Percentiles rank a stretch among this genome's conserved stretches.
Evolutionary conservation across 805 yeast genomes (phyloP).

Genomic region (Brettanomyces bruxellensis): DNA sequence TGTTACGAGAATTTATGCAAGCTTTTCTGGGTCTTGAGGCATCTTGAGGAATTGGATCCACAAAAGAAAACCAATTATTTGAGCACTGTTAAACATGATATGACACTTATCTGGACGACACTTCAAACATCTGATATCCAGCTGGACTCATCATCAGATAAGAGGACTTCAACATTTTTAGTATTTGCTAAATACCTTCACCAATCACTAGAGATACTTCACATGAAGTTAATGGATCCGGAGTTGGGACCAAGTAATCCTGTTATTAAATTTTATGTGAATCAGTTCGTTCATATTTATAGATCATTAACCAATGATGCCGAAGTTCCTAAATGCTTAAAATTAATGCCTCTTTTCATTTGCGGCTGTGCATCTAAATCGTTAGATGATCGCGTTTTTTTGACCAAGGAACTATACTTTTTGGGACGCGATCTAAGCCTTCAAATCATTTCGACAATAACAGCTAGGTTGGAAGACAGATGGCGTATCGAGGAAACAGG

Average conservation of each 20-base stretch:
- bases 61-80: conserved; percentile 4
- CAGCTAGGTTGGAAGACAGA: conserved; percentile 17
- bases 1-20: conserved; percentile 31
- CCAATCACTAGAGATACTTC: conserved; percentile 20
- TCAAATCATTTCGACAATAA: conserved; percentile 10
- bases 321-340: conserved; percentile 6
- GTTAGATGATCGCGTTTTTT: conserved; percentile 16
- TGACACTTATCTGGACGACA: conserved; percentile 22
- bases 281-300: conserved; percentile 14
- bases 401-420: conserved; percentile 19
- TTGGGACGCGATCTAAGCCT: conserved; percentile 6
- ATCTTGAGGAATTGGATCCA: conserved; percentile 4
- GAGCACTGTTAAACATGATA: conserved; percentile 13
- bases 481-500: conserved; percentile 20
- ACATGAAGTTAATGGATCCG: conserved; percentile 14
- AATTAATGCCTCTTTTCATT: conserved; percentile 18
- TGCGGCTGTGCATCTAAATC: conserved; percentile 20
- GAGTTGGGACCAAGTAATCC: conserved; percentile 13
- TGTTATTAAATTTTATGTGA: conserved; percentile 19
- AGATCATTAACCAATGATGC: neutral
- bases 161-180: conserved; percentile 1
- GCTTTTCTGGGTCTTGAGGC: conserved; percentile 27
- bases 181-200: conserved; percentile 17
- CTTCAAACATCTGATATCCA: conserved; percentile 24
- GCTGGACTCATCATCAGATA: conserved; percentile 5